Conservation (phyloP, 805 yeast species). For the Maudiozyma saulgeensis region DNA sequence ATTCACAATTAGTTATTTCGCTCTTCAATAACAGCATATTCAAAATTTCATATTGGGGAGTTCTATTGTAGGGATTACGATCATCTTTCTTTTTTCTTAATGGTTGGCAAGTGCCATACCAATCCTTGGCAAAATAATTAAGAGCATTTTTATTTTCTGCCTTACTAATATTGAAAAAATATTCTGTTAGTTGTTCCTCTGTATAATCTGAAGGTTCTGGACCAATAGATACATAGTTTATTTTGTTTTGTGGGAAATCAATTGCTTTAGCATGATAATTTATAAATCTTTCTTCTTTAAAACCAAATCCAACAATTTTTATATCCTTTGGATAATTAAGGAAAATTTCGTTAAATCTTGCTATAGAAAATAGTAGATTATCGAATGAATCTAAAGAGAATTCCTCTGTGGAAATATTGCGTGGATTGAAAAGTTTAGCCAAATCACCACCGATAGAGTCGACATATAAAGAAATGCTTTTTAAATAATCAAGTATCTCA, state of each 20-base stretch:
- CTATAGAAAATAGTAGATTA: slow-evolving; percentile 54
- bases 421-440: slow-evolving; percentile 8
- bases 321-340: slow-evolving; percentile 41
- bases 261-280: slow-evolving; percentile 46
- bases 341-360: slow-evolving; percentile 40
- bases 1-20: slow-evolving; percentile 9
- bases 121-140: slow-evolving; percentile 42
- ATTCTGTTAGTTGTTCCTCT: slow-evolving; percentile 24
- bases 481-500: slow-evolving; percentile 6
- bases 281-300: slow-evolving; percentile 54
- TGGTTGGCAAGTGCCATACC: slow-evolving; percentile 43
- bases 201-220: slow-evolving; percentile 39
- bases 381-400: slow-evolving; percentile 75
- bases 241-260: slow-evolving; percentile 29
- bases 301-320: slow-evolving; percentile 64
- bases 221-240: slow-evolving; percentile 47
- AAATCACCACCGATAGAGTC: not conserved
- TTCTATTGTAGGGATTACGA: slow-evolving; percentile 49
- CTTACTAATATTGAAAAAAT: slow-evolving; percentile 37
- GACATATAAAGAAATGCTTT: not conserved
- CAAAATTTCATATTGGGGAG: slow-evolving; percentile 30
- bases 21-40: slow-evolving; percentile 6
- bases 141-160: slow-evolving; percentile 49
- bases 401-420: slow-evolving; percentile 46
- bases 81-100: slow-evolving; percentile 38